These are phyloP conservation scores for Raphanus sativus DNA, from an alignment of 345 rosid genomes.

Conservation along the genomic window DNA sequence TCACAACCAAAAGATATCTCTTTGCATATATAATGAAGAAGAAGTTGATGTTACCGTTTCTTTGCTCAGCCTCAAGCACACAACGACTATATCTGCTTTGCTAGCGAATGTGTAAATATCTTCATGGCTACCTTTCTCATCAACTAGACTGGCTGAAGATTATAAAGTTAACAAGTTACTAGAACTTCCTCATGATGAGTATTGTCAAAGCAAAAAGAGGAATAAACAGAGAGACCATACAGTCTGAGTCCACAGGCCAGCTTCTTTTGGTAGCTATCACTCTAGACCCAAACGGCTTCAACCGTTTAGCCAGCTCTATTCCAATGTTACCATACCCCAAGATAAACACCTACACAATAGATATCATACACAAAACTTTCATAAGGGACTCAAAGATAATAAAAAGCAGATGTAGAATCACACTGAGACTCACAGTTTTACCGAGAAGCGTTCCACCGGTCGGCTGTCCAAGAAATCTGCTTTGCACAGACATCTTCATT, in stretches of 20 bases:
- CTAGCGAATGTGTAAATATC: constrained; percentile 68
- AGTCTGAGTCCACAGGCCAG: constrained; percentile 51
- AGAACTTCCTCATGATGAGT: no score
- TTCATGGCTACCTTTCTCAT: constrained; percentile 81
- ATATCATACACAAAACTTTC: background rate
- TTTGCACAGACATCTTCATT: constrained; percentile 55
- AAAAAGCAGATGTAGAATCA: background rate
- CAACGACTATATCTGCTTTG: constrained; percentile 68
- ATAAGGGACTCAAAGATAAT: background rate
- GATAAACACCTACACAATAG: constrained; percentile 61
- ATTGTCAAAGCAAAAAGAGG: constrained; percentile 8
- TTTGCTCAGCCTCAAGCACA: constrained; percentile 67
- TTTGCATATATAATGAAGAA: background rate
- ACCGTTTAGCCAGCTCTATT: constrained; percentile 74
- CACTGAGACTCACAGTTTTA: constrained; percentile 62
- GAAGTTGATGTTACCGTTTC: constrained; percentile 61
- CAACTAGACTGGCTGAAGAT: constrained; percentile 54
- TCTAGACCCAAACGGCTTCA: constrained; percentile 76
- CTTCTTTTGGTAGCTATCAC: constrained; percentile 81
- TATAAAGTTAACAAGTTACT: constrained; percentile 25
- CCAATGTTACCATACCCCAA: constrained; percentile 93
- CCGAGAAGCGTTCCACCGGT: constrained; percentile 70
- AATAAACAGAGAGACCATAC: constrained; percentile 40
- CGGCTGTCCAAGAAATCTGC: constrained; percentile 77
- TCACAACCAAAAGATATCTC: no score